A percentile compares a stretch with the other conserved stretches of the same genome.
These are phyloP conservation scores for Mucor velutinosus DNA, from an alignment of 371 early-diverging fungal genomes.

Conservation along the genomic window DNA sequence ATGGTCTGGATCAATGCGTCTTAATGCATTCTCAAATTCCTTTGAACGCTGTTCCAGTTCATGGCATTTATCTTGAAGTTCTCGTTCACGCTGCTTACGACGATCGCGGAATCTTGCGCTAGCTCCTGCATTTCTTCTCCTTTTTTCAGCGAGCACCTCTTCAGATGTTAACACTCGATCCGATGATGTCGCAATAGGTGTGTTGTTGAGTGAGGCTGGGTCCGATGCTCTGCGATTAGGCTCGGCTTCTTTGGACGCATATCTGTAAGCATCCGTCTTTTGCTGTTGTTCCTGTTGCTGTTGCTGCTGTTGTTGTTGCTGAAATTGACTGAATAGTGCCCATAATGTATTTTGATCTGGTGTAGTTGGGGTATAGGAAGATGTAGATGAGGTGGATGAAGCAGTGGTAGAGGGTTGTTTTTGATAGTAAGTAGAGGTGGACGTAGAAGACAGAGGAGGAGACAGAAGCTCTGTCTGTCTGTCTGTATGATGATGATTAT, in stretches of 20 bases:
- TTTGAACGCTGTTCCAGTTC: slow-evolving; percentile 51
- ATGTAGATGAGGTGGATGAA: background rate
- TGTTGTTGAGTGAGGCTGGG: background rate
- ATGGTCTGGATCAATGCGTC: slow-evolving; percentile 30
- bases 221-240: slow-evolving; percentile 9
- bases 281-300: background rate
- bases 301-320: slow-evolving; percentile 8
- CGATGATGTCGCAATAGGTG: background rate
- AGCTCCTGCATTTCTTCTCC: slow-evolving; percentile 60
- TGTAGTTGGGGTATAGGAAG: slow-evolving; percentile 1
- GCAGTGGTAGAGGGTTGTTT: background rate
- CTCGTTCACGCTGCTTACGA: slow-evolving; percentile 60
- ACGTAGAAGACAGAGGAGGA: background rate
- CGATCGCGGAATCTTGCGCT: slow-evolving; percentile 62
- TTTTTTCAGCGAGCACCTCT: slow-evolving; percentile 59
- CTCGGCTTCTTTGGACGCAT: background rate
- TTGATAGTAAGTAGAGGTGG: background rate
- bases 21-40: slow-evolving; percentile 42
- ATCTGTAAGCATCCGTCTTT: background rate
- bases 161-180: slow-evolving; percentile 27
- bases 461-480: slow-evolving; percentile 5
- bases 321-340: slow-evolving; percentile 16
- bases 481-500: background rate
- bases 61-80: slow-evolving; percentile 52
- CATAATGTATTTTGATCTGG: slow-evolving; percentile 21